These are phyloP conservation scores for Erysimum pusillum DNA, from an alignment of 441 rosid genomes.

Conservation along the genomic window DNA sequence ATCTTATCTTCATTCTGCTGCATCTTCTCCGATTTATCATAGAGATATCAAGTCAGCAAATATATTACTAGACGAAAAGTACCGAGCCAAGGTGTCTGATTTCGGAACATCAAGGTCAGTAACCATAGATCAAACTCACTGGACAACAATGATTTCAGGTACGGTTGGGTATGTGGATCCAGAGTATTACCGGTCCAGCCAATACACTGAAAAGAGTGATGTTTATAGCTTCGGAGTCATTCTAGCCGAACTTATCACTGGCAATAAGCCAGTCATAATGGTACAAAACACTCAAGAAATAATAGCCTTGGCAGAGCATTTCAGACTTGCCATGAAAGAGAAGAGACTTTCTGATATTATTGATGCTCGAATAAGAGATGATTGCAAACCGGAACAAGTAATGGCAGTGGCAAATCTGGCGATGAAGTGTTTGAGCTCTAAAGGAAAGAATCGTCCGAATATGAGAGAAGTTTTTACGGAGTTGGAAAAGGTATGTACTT, in stretches of 20 bases:
- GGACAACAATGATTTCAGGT: slow-evolving; percentile 44
- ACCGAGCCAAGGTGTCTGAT: slow-evolving; percentile 72
- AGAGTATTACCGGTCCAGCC: slow-evolving; percentile 69
- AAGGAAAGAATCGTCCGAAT: slow-evolving; percentile 46
- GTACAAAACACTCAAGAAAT: not conserved
- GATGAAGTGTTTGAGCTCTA: slow-evolving; percentile 46
- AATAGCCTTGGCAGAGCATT: slow-evolving; percentile 30
- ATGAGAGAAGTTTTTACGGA: slow-evolving; percentile 48
- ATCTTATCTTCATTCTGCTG: slow-evolving; percentile 71
- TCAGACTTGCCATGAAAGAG: slow-evolving; percentile 24
- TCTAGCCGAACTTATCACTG: slow-evolving; percentile 71
- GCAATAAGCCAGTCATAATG: slow-evolving; percentile 56
- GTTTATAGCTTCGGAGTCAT: slow-evolving; percentile 80
- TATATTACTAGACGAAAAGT: slow-evolving; percentile 63
- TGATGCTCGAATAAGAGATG: slow-evolving; percentile 38
- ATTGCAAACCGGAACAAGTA: slow-evolving; percentile 44
- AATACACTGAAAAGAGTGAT: slow-evolving; percentile 67
- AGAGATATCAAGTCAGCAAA: slow-evolving; percentile 82
- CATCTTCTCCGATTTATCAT: slow-evolving; percentile 67
- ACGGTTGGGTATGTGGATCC: slow-evolving; percentile 83
- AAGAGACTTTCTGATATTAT: slow-evolving; percentile 19
- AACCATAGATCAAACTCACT: slow-evolving; percentile 57
- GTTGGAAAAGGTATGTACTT: slow-evolving; percentile 26
- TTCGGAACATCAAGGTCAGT: slow-evolving; percentile 79
- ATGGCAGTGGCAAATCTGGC: slow-evolving; percentile 43